Conservation (phyloP, 768 basidiomycete genomes). For the Sistotremastrum niveocremeum region DNA sequence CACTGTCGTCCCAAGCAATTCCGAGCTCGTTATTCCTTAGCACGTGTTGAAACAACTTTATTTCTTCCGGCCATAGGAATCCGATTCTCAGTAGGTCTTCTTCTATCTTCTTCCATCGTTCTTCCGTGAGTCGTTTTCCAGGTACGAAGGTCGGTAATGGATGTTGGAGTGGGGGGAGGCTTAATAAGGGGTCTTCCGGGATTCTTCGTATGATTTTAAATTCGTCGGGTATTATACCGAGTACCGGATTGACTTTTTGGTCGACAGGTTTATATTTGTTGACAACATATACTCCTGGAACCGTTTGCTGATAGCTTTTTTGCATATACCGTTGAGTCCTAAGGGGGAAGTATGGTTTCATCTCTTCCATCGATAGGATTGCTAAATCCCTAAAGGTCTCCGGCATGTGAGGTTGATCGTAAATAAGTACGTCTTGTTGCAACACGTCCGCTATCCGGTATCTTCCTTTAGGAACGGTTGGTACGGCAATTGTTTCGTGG, state of each 20-base stretch:
- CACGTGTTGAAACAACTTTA: constrained; percentile 19
- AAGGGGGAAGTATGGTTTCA: too few species aligned
- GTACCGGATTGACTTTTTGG: constrained; percentile 14
- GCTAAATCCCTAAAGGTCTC: too few species aligned
- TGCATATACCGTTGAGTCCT: too few species aligned
- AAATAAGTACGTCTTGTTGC: too few species aligned
- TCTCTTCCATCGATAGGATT: too few species aligned
- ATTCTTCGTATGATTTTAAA: constrained; percentile 17
- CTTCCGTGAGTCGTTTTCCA: constrained; percentile 7
- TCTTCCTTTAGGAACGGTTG: too few species aligned
- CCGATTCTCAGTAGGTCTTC: constrained; percentile 1
- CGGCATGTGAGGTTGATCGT: too few species aligned
- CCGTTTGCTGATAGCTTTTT: too few species aligned
- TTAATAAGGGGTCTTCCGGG: constrained; percentile 14
- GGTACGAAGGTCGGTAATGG: constrained; percentile 4
- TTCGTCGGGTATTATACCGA: constrained; percentile 11
- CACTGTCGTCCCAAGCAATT: constrained; percentile 26
- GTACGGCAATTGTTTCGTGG: too few species aligned
- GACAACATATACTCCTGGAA: too few species aligned
- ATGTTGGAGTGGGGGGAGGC: constrained; percentile 13
- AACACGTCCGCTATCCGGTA: too few species aligned
- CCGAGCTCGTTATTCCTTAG: constrained; percentile 18
- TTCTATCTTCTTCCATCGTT: constrained; percentile 6
- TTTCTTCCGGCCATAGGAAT: constrained; percentile 23
- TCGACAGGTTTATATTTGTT: constrained; percentile 23